phyloP scores from a whole-genome alignment of 2,329 filamentous ascomycete genomes.

The Ceratocystis destructans region DNA sequence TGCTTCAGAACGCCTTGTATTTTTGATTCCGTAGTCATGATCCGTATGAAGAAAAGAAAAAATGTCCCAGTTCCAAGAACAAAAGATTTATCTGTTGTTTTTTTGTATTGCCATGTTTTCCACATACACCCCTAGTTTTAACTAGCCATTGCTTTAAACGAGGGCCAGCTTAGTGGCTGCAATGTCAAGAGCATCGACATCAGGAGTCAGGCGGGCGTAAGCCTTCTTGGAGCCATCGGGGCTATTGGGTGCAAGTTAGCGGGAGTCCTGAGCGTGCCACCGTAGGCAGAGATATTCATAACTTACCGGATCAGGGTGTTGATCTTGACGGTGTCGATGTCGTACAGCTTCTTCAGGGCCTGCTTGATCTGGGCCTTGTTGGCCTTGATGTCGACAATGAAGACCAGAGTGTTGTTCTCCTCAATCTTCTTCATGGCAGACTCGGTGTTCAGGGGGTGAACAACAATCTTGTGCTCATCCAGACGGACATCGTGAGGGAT shows the following conservation, averaged over 20 bases:
- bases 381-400: constrained; percentile 92
- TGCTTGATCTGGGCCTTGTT: constrained; percentile 99
- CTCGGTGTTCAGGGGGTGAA: constrained; percentile 99
- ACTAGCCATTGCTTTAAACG: constrained; percentile 50
- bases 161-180: constrained; percentile 97
- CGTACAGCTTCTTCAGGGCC: constrained; percentile 97
- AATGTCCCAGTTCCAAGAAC: constrained; percentile 18
- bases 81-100: constrained; percentile 17
- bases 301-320: constrained; percentile 94
- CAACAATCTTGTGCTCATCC: constrained; percentile 93
- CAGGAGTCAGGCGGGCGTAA: constrained; percentile 84
- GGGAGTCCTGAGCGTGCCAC: neutral
- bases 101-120: constrained; percentile 15
- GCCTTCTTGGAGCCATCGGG: constrained; percentile 99
- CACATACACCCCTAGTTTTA: constrained; percentile 16
- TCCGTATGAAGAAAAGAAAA: constrained; percentile 12
- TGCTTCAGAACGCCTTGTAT: constrained; percentile 19
- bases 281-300: constrained; percentile 19
- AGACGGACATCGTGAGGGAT: constrained; percentile 80
- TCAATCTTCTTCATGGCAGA: constrained; percentile 99
- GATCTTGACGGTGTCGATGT: constrained; percentile 96
- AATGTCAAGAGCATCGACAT: constrained; percentile 98
- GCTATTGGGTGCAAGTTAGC: constrained; percentile 32
- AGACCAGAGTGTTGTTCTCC: constrained; percentile 99
- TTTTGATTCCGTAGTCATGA: constrained; percentile 18